These are phyloP conservation scores for Lodderomyces parapsilosis DNA, from an alignment of 1,139 yeast species.

Conservation along the genomic window DNA sequence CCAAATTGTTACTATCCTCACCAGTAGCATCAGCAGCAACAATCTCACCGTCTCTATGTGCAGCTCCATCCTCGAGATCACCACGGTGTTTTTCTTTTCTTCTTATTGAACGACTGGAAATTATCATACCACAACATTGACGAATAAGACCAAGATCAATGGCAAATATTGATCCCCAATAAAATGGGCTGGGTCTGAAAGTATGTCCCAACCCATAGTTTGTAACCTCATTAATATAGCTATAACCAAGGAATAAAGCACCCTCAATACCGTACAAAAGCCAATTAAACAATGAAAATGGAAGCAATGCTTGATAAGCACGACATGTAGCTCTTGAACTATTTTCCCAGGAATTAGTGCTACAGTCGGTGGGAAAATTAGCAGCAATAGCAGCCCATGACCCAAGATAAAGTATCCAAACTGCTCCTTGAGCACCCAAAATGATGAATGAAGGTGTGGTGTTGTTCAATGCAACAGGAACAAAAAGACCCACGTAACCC, in stretches of 20 bases:
- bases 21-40: not conserved
- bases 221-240: conserved; percentile 21
- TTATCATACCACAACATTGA: conserved; percentile 1
- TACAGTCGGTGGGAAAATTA: conserved; percentile 23
- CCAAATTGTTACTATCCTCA: not conserved
- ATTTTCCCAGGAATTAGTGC: not conserved
- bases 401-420: conserved; percentile 24
- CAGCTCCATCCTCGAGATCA: not conserved
- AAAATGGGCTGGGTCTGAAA: conserved; percentile 1
- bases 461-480: conserved; percentile 13
- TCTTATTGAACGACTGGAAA: not conserved
- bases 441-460: conserved; percentile 17
- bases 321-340: conserved; percentile 17
- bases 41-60: not conserved
- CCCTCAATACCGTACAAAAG: conserved; percentile 23
- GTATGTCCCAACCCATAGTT: conserved; percentile 9
- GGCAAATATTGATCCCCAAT: conserved; percentile 7
- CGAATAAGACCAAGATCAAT: conserved; percentile 2
- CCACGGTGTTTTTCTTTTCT: not conserved
- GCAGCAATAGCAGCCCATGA: conserved; percentile 25
- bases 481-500: conserved; percentile 17
- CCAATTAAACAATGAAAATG: conserved; percentile 30
- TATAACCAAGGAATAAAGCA: conserved; percentile 19
- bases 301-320: conserved; percentile 27
- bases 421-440: conserved; percentile 20